phyloP scores from a whole-genome alignment of 2,329 filamentous ascomycete species.

The Parastagonospora avenae region DNA sequence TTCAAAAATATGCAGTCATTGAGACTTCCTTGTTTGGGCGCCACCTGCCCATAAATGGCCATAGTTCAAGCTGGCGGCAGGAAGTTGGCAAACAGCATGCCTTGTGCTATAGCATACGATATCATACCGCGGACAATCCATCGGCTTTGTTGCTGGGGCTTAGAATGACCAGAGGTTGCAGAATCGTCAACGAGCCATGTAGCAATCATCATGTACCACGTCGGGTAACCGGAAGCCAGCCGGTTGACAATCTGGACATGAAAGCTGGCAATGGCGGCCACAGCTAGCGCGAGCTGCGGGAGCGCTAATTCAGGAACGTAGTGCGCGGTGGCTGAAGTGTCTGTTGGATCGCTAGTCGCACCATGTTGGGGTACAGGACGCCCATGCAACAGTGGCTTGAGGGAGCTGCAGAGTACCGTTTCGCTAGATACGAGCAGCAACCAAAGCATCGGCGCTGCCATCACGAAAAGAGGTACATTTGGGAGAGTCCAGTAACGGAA shows the following conservation, averaged over 20 bases:
- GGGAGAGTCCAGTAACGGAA: slow-evolving; percentile 87
- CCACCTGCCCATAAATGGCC: no score
- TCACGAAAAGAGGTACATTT: slow-evolving; percentile 85
- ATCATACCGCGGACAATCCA: slow-evolving; percentile 61
- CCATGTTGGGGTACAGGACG: slow-evolving; percentile 19
- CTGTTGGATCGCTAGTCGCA: slow-evolving; percentile 12
- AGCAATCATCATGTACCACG: slow-evolving; percentile 87
- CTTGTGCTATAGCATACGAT: slow-evolving; percentile 84
- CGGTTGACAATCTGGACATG: slow-evolving; percentile 95
- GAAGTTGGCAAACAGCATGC: slow-evolving; percentile 83
- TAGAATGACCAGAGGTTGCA: not conserved
- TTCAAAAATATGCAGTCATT: not conserved
- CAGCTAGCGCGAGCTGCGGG: slow-evolving; percentile 73
- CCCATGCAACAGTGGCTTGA: slow-evolving; percentile 38
- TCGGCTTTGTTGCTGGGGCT: slow-evolving; percentile 6
- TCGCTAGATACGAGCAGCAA: slow-evolving; percentile 66
- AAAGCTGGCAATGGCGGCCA: slow-evolving; percentile 76
- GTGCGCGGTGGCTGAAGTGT: slow-evolving; percentile 6
- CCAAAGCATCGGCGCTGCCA: slow-evolving; percentile 77
- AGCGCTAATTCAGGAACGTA: slow-evolving; percentile 61
- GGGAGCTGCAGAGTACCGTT: slow-evolving; percentile 50
- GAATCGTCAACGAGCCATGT: slow-evolving; percentile 20
- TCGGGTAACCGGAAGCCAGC: slow-evolving; percentile 82
- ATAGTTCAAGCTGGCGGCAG: slow-evolving; percentile 76
- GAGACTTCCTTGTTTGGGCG: not conserved